phyloP scores from a whole-genome alignment of 2,329 filamentous ascomycete genomes.

The Trichoderma citrinoviride region DNA sequence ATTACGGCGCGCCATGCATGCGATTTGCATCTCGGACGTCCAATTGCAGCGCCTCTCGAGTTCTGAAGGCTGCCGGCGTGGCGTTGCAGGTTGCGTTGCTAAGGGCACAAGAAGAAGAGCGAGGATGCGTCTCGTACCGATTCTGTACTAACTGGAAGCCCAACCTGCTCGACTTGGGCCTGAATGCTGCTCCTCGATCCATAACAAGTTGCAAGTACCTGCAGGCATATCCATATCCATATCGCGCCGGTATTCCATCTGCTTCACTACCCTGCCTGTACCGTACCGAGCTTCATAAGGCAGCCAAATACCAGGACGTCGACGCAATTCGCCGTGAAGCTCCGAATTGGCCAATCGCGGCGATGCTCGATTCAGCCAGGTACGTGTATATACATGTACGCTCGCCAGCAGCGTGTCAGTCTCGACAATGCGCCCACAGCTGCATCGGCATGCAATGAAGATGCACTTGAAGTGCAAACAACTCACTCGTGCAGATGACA shows the following conservation, averaged over 20 bases:
- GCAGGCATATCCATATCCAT: too few species aligned
- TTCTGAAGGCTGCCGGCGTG: background rate
- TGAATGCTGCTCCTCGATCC: too few species aligned
- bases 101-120: too few species aligned
- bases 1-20: background rate
- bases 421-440: background rate
- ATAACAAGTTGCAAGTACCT: too few species aligned
- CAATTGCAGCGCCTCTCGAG: background rate
- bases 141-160: background rate
- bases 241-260: too few species aligned
- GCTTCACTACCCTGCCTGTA: background rate
- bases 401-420: background rate
- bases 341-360: background rate
- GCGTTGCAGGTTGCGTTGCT: background rate
- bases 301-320: background rate
- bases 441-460: conserved; percentile 6
- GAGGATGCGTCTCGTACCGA: too few species aligned
- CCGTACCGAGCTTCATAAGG: background rate
- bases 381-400: background rate
- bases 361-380: background rate
- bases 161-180: background rate
- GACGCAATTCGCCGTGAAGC: background rate
- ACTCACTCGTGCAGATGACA: conserved; percentile 20
- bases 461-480: conserved; percentile 11
- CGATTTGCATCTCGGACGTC: background rate